phyloP scores from a whole-genome alignment of 2,329 filamentous ascomycete genomes.

The Sporothrix dimorphospora region DNA sequence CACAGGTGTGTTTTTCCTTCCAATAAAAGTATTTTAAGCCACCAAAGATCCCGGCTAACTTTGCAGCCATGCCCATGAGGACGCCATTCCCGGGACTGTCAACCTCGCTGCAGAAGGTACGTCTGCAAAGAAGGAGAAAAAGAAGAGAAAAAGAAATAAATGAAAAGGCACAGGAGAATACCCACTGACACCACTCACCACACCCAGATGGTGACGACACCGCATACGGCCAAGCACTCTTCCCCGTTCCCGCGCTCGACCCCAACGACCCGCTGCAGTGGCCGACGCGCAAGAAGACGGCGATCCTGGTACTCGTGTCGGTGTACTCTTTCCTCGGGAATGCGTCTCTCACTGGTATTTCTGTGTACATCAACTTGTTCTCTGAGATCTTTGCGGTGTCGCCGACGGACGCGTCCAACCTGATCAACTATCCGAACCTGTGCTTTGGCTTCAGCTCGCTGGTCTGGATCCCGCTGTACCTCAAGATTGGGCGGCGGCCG shows the following conservation, averaged over 20 bases:
- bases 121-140: neutral
- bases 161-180: no score
- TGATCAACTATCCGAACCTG: constrained; percentile 64
- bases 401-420: constrained; percentile 54
- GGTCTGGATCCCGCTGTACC: constrained; percentile 60
- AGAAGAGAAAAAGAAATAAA: no score
- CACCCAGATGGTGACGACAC: constrained; percentile 59
- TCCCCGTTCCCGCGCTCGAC: constrained; percentile 62
- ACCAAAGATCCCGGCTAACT: no score
- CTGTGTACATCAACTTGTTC: constrained; percentile 61
- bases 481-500: constrained; percentile 50
- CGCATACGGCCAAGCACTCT: constrained; percentile 62
- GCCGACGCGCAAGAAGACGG: constrained; percentile 58
- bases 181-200: no score
- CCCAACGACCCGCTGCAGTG: constrained; percentile 65
- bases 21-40: no score
- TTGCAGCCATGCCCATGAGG: constrained; percentile 37
- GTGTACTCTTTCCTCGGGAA: constrained; percentile 63
- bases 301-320: constrained; percentile 58
- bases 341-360: constrained; percentile 58
- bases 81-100: constrained; percentile 38
- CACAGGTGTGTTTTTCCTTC: no score
- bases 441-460: constrained; percentile 62
- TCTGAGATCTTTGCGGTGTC: constrained; percentile 55
- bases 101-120: constrained; percentile 38